Conservation (phyloP, 2,329 filamentous ascomycete species). For the Trichoderma sp. region DNA sequence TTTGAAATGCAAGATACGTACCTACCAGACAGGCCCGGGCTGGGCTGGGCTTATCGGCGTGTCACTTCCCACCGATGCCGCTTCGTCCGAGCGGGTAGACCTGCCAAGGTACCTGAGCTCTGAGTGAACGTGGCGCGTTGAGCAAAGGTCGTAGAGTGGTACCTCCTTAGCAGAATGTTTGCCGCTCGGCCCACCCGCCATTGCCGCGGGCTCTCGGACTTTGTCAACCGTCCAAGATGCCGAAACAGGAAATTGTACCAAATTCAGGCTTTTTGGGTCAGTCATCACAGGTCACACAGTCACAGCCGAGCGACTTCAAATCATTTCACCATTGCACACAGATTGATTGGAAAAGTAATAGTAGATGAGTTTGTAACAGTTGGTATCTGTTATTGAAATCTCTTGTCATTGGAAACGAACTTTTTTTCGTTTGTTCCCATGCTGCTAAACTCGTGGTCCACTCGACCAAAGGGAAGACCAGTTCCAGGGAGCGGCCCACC, state of each 20-base stretch:
- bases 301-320: not conserved
- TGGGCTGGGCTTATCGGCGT: conserved; percentile 13
- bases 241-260: conserved; percentile 1
- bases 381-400: conserved; percentile 6
- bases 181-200: conserved; percentile 23
- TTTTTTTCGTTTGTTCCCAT: not conserved
- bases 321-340: not conserved
- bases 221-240: conserved; percentile 1
- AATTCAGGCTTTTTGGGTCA: not conserved
- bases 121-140: no score
- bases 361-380: conserved; percentile 18
- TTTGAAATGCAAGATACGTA: conserved; percentile 26
- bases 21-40: not conserved
- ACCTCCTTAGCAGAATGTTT: no score
- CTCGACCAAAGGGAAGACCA: conserved; percentile 26
- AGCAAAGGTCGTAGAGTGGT: no score
- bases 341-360: not conserved
- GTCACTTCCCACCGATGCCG: conserved; percentile 19
- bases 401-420: not conserved
- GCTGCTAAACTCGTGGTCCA: conserved; percentile 22
- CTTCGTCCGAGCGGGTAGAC: conserved; percentile 10
- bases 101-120: no score
- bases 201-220: conserved; percentile 18
- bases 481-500: conserved; percentile 26
- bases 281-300: not conserved